Percentiles rank a stretch among this genome's conserved stretches.
Conservation (phyloP, 1,284 basidiomycete genomes). For the Ceratobasidium papillatum region DNA sequence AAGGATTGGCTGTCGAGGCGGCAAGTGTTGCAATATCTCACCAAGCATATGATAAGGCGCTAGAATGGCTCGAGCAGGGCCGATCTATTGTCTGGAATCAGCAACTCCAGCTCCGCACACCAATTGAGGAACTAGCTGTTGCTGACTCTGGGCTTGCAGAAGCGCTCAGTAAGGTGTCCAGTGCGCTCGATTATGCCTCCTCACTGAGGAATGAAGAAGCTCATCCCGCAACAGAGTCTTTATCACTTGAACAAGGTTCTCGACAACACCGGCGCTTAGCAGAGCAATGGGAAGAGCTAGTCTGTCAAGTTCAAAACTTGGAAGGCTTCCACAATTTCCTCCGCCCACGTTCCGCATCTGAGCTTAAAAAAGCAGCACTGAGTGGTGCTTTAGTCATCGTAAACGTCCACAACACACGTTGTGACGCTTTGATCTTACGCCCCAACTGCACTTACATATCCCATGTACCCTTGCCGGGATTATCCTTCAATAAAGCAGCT, state of each 20-base stretch:
- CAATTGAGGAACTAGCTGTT: background rate
- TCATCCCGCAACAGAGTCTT: too few species aligned
- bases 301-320: background rate
- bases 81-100: constrained; percentile 22
- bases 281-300: background rate
- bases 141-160: background rate
- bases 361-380: background rate
- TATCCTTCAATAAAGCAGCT: background rate
- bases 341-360: background rate
- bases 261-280: background rate
- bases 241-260: too few species aligned
- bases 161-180: background rate
- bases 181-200: background rate
- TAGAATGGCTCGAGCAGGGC: constrained; percentile 16
- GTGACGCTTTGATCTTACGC: background rate
- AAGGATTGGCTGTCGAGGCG: background rate
- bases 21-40: background rate
- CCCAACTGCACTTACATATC: background rate
- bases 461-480: background rate
- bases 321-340: background rate
- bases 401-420: background rate
- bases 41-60: background rate
- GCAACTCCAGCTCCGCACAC: background rate
- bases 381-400: background rate
- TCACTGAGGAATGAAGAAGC: background rate